These are phyloP conservation scores for Triadica sebifera DNA, from an alignment of 345 rosid species.

Conservation along the genomic window DNA sequence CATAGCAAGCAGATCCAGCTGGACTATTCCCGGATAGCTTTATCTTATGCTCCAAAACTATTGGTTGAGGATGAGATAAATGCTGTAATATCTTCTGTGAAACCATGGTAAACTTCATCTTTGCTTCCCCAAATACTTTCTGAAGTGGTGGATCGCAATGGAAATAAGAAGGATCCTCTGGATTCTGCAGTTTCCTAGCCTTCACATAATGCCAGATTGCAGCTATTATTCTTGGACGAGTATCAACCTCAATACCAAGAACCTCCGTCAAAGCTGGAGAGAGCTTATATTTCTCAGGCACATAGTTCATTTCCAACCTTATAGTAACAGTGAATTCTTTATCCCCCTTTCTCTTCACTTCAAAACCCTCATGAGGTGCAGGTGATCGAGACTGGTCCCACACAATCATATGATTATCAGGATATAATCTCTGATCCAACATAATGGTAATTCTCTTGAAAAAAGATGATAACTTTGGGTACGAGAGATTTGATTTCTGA, in stretches of 20 bases:
- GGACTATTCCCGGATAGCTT: slow-evolving; percentile 89
- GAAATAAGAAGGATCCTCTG: slow-evolving; percentile 81
- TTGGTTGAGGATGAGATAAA: slow-evolving; percentile 79
- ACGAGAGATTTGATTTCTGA: slow-evolving; percentile 65
- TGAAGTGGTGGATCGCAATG: slow-evolving; percentile 81
- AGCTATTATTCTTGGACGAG: slow-evolving; percentile 93
- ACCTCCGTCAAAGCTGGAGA: slow-evolving; percentile 88
- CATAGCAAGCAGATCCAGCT: slow-evolving; percentile 83
- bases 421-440: slow-evolving; percentile 89
- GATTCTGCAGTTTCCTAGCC: slow-evolving; percentile 91
- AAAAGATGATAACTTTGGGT: slow-evolving; percentile 86
- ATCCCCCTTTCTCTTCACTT: slow-evolving; percentile 96
- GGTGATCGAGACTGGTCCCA: slow-evolving; percentile 97
- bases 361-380: slow-evolving; percentile 91
- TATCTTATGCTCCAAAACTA: slow-evolving; percentile 85
- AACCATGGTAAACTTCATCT: slow-evolving; percentile 77
- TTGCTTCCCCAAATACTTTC: slow-evolving; percentile 91
- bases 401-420: slow-evolving; percentile 73
- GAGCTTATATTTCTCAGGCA: slow-evolving; percentile 93
- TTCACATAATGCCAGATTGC: slow-evolving; percentile 98
- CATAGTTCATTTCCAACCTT: slow-evolving; percentile 83
- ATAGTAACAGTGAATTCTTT: slow-evolving; percentile 76
- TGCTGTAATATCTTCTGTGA: slow-evolving; percentile 87
- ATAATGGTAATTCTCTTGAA: slow-evolving; percentile 84
- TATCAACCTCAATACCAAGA: slow-evolving; percentile 94